Conservation (phyloP, 176 grass and related monocot genomes). For the Thalia dealbata region DNA sequence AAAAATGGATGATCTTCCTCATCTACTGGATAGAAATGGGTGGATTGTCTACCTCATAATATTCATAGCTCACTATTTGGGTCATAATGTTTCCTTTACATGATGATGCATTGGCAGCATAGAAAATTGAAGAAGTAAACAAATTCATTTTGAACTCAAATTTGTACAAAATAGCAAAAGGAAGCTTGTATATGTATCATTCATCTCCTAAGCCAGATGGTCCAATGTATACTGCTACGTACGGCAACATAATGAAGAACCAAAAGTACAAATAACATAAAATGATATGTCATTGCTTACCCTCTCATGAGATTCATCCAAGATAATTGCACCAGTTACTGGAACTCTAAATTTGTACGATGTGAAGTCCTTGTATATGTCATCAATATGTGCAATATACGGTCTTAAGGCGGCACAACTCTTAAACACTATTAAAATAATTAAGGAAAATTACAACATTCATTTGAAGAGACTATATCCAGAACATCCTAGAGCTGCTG, state of each 20-base stretch:
- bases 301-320: slow-evolving; percentile 77
- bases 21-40: background rate
- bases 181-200: background rate
- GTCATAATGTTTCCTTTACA: background rate
- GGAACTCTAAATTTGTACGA: slow-evolving; percentile 90
- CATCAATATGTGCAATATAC: slow-evolving; percentile 80
- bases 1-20: background rate
- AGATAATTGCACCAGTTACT: slow-evolving; percentile 80
- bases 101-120: background rate
- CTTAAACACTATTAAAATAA: slow-evolving; percentile 68
- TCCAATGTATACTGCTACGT: background rate
- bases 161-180: background rate
- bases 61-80: background rate
- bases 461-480: background rate
- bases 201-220: background rate
- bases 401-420: slow-evolving; percentile 80
- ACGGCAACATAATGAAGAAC: background rate
- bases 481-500: background rate
- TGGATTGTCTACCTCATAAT: background rate
- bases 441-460: background rate
- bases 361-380: slow-evolving; percentile 91
- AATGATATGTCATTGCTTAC: slow-evolving; percentile 27
- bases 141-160: background rate
- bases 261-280: background rate
- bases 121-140: background rate